Base-by-base conservation (phyloP, 2,329 filamentous ascomycete genomes). In the Pseudogymnoascus sp. region DNA sequence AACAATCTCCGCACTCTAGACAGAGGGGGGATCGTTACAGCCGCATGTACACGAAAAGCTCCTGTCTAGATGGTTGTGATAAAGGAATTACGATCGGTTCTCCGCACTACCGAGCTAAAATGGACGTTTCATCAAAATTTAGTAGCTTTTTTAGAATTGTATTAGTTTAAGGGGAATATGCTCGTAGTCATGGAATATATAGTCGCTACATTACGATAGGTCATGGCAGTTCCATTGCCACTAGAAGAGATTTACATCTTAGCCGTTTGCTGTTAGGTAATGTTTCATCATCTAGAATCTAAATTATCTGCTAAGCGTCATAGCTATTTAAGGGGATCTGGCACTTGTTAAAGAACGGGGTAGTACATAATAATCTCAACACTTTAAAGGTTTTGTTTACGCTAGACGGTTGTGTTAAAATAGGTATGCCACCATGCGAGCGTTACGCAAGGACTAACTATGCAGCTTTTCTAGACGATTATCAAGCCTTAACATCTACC, bases 181-280 rank as follows among this genome's bases (percentile, higher is more conserved):
- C 65, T 66, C 21, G 21, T 64, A 11, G 62, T 66, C 38, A 66
- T 59, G 7, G 62, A 67, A 28, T 67, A 67, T 62, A 67, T 44
- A 35, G 62, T 60, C 38, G 47, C 61, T 38, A 67, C 63, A 57
- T 47, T 67, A 15, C 28, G 50, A 57, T 50, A 67, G n/a, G 47
- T 64, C 2, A 64, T 67, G 15, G 61, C 60, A 26, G 64, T 63
- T 15, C 44, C 59, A 40, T 65, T 65, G 19, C 53, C 47, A 36
- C 53, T 67, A 2, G 15, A 67, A 35, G 63, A 67, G 61, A 35
- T 57, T 9, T 36, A 67, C 40, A 35, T 67, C 15, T 66, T 61
- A 35, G 61, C 64, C 26, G 65, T 62, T 28, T 66, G 59, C 35
- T 50, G 36, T 53, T 47, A 66, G 62, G 64, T 47, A 67, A 47